Conservation (phyloP, 176 grass and related monocot genomes). For the Avena atlantica region DNA sequence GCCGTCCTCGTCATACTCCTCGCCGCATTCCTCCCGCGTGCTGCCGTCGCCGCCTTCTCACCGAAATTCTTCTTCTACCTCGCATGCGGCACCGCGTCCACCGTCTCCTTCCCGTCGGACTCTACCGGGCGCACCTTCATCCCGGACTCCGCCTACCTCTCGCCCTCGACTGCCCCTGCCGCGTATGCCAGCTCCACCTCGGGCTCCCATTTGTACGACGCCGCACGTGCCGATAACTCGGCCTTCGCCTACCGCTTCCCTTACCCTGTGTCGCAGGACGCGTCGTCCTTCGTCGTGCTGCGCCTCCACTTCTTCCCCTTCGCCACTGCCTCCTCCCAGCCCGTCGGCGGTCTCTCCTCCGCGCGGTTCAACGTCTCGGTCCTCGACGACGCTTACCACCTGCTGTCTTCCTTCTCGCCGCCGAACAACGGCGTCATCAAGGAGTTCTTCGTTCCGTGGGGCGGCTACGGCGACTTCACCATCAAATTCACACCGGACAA, state of each 20-base stretch:
- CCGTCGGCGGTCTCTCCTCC: conserved; percentile 21
- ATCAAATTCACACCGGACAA: conserved; percentile 35
- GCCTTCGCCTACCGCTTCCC: conserved; percentile 46
- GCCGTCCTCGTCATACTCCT: conserved; percentile 27
- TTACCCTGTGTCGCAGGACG: neutral
- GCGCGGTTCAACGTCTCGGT: conserved; percentile 55
- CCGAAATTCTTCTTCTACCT: conserved; percentile 23
- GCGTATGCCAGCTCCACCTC: neutral
- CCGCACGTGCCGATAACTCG: conserved; percentile 50
- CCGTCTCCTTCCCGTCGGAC: conserved; percentile 40
- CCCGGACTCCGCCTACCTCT: conserved; percentile 43
- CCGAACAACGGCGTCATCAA: conserved; percentile 43
- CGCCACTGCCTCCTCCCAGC: neutral
- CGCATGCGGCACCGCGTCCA: conserved; percentile 53
- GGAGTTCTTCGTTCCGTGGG: conserved; percentile 67
- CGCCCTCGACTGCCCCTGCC: neutral
- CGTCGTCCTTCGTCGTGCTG: conserved; percentile 49
- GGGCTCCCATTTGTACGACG: conserved; percentile 42
- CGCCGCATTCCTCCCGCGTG: neutral
- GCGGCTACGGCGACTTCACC: neutral
- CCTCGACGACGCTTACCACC: conserved; percentile 27
- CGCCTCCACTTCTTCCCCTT: conserved; percentile 85
- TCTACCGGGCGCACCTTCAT: conserved; percentile 32
- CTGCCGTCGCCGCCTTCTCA: conserved; percentile 23
- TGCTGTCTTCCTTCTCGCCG: conserved; percentile 54